These are phyloP conservation scores for Juncus inflexus DNA, from an alignment of 176 grass and related monocot species.

Conservation along the genomic window DNA sequence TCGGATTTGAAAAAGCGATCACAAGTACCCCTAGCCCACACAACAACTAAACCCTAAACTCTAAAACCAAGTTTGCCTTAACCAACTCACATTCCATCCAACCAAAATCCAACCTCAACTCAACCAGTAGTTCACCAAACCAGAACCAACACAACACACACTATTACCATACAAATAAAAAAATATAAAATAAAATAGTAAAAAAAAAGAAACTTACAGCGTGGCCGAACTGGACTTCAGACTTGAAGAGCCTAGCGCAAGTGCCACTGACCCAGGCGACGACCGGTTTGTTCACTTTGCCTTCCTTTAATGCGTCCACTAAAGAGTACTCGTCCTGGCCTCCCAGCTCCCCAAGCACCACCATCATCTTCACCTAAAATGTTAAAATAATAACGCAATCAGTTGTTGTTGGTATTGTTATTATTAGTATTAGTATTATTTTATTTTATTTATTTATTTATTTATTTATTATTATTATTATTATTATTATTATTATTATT, in stretches of 20 bases:
- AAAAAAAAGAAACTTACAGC: slow-evolving; percentile 65
- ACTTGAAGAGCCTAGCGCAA: slow-evolving; percentile 89
- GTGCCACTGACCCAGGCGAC: slow-evolving; percentile 99
- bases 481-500: too few relatives aligned
- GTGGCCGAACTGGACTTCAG: slow-evolving; percentile 98
- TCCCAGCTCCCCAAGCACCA: slow-evolving; percentile 97
- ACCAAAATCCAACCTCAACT: too few relatives aligned
- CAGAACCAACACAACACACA: too few relatives aligned
- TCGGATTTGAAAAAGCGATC: slow-evolving; percentile 91
- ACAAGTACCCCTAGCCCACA: slow-evolving; percentile 97
- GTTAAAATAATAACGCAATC: too few relatives aligned
- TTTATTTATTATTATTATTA: too few relatives aligned
- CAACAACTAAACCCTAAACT: slow-evolving; percentile 40
- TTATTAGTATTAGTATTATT: too few relatives aligned
- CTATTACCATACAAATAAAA: too few relatives aligned
- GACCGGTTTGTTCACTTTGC: slow-evolving; percentile 93
- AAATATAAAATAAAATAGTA: neutral
- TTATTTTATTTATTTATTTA: too few relatives aligned
- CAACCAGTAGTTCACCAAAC: too few relatives aligned
- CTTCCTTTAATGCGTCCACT: slow-evolving; percentile 93
- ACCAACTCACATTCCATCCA: too few relatives aligned
- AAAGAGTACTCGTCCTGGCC: slow-evolving; percentile 94
- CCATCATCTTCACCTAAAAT: slow-evolving; percentile 98
- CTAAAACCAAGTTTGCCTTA: too few relatives aligned
- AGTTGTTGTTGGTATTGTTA: too few relatives aligned